Evolutionary conservation across 306 rosid genomes (phyloP), one percentile per base, ranked within the genome.

Genomic region (Trifolium pratense): DNA sequence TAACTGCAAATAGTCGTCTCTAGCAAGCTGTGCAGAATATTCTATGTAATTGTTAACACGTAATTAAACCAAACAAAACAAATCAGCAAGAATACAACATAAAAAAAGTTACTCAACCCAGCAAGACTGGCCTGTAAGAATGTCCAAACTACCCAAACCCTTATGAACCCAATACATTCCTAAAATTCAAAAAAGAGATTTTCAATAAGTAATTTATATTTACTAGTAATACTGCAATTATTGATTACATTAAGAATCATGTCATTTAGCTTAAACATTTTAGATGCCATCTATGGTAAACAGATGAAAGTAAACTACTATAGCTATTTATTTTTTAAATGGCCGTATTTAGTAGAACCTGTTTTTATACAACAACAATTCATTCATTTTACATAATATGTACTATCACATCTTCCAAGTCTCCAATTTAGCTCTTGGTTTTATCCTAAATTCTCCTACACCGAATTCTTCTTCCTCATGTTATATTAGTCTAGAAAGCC

Each of bases 1-100:
- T 79, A 94, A 80, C 79, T 79, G 92, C 80, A 88, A 70, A 88
- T 85, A 89, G 78, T 91, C 98, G 57, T 91, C 96, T 82, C 75
- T 94, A 62, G 95, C 97, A 75, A 85, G 89, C 99, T 94, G 91
- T 71, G 67, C 82, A 87, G 76, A 83, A 81, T 42, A 70, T 73
- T 70, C 66, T 26, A 77, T 61, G 49, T 16, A 46, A 70, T 61
- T 64, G 75, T 77, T 71, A 86, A 68, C 56, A 60, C 67, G 21
- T 72, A 81, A 75, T 40, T 34, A 75, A 53, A 29, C 1, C 6
- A 29, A 81, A 65, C 51, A 58, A 23, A 65, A 58, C 36, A 75
- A 21, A 51, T 75, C 6, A 20, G 31, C 45, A 52, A 67, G 48
- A 61, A 68, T 51, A 58, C 70, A 36, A 73, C 71, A 37, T 73